Percentiles rank a stretch among this genome's conserved stretches.
Conservation (phyloP, 2,329 filamentous ascomycete genomes). For the Arachnomyces sp. region DNA sequence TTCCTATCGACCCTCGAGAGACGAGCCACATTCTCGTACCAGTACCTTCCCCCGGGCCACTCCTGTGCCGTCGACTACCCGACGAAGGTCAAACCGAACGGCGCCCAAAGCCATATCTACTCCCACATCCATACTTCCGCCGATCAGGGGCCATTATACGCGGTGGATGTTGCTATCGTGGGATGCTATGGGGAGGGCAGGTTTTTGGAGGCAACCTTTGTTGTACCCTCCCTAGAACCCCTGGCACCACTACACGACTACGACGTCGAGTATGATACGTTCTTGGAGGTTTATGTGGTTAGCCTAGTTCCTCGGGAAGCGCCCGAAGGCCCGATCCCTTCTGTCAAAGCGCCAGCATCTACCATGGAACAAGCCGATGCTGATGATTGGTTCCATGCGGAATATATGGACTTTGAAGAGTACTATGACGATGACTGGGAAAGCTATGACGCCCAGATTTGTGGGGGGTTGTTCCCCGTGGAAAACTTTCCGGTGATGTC, state of each 20-base stretch:
- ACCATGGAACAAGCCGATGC: background rate
- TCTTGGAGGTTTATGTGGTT: slow-evolving; percentile 6
- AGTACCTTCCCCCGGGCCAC: slow-evolving; percentile 7
- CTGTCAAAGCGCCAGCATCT: background rate
- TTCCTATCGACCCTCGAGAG: slow-evolving; percentile 2
- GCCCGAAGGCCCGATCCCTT: background rate
- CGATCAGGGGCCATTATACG: slow-evolving; percentile 6
- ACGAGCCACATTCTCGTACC: slow-evolving; percentile 1
- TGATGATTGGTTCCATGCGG: slow-evolving; percentile 8
- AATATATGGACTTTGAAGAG: slow-evolving; percentile 1
- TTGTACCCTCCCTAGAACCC: slow-evolving; percentile 8
- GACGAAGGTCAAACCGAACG: slow-evolving; percentile 5
- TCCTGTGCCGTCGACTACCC: slow-evolving; percentile 8
- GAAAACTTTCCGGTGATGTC: too few relatives aligned
- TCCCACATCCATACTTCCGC: slow-evolving; percentile 1
- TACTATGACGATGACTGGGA: slow-evolving; percentile 1
- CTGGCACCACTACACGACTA: background rate
- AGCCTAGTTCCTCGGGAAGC: background rate
- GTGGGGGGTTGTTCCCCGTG: too few relatives aligned
- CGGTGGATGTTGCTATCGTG: slow-evolving; percentile 5
- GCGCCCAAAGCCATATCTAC: slow-evolving; percentile 3
- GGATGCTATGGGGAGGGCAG: slow-evolving; percentile 2
- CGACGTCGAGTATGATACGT: slow-evolving; percentile 4
- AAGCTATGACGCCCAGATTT: too few relatives aligned
- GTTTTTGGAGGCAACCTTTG: slow-evolving; percentile 7